Conservation (phyloP, 345 rosid genomes). For the Rhodamnia argentea region DNA sequence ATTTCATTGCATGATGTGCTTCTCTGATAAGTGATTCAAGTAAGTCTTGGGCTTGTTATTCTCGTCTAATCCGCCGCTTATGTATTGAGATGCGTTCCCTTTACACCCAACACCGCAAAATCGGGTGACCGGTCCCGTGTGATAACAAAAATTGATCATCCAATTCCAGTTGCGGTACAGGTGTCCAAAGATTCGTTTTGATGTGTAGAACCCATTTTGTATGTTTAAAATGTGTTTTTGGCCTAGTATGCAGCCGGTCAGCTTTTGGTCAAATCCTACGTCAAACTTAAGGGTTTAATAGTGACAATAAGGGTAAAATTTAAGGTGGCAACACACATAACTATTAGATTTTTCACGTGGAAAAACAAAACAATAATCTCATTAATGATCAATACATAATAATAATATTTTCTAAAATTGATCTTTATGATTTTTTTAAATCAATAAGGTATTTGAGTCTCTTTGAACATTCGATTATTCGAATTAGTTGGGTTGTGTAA, state of each 20-base stretch:
- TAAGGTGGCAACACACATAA: background rate
- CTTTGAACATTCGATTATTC: background rate
- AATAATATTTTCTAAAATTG: too few relatives aligned
- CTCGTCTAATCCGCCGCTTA: too few relatives aligned
- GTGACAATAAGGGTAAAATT: background rate
- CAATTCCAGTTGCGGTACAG: background rate
- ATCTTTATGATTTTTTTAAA: background rate
- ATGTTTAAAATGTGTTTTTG: background rate
- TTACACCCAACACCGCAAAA: rapidly evolving
- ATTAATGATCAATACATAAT: background rate
- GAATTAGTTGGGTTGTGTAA: rapidly evolving
- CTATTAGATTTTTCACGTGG: background rate
- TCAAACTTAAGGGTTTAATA: background rate
- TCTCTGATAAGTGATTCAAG: too few relatives aligned
- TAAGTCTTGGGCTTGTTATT: too few relatives aligned
- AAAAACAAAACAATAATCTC: background rate
- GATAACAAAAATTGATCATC: too few relatives aligned
- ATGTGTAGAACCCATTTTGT: background rate
- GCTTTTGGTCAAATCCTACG: background rate
- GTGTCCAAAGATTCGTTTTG: background rate
- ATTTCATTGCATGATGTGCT: too few relatives aligned
- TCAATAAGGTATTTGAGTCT: rapidly evolving
- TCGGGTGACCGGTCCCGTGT: rapidly evolving
- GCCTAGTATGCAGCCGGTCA: rapidly evolving
- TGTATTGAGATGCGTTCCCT: too few relatives aligned